A percentile compares a stretch with the other conserved stretches of the same genome.
Conservation (phyloP, 2,329 filamentous ascomycete species). For the Arthrobotrys pseudoclavata region DNA sequence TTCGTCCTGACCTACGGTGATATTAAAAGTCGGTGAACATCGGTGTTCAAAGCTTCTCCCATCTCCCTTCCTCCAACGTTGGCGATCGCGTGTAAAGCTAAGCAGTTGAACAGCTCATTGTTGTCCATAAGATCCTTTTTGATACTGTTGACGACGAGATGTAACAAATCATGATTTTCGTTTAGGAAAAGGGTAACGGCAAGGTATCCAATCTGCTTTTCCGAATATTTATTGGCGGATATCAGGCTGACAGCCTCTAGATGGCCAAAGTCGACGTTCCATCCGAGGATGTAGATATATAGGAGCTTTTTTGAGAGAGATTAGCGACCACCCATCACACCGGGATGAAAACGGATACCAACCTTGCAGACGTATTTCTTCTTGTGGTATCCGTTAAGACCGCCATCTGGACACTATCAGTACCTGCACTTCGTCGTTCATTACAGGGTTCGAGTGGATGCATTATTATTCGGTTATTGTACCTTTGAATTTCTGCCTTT, state of each 20-base stretch:
- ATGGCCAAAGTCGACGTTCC: slow-evolving; percentile 99
- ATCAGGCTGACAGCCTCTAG: slow-evolving; percentile 98
- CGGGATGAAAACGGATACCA: slow-evolving; percentile 61
- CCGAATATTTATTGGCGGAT: slow-evolving; percentile 95
- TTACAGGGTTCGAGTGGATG: slow-evolving; percentile 10
- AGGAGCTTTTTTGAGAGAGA: slow-evolving; percentile 73
- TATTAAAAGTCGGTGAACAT: slow-evolving; percentile 93
- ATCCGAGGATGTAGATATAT: slow-evolving; percentile 98
- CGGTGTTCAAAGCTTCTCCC: slow-evolving; percentile 90
- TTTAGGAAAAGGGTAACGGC: slow-evolving; percentile 97
- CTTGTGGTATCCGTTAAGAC: slow-evolving; percentile 94
- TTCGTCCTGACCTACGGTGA: slow-evolving; percentile 78
- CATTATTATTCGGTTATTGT: slow-evolving; percentile 60
- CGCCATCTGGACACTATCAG: slow-evolving; percentile 75
- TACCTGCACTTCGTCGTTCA: slow-evolving; percentile 11
- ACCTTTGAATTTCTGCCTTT: slow-evolving; percentile 92
- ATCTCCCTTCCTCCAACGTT: slow-evolving; percentile 97
- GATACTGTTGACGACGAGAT: slow-evolving; percentile 98
- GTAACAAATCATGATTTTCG: slow-evolving; percentile 94
- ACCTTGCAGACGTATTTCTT: slow-evolving; percentile 99
- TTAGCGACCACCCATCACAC: slow-evolving; percentile 33
- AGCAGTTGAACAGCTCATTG: slow-evolving; percentile 97
- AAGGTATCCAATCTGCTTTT: slow-evolving; percentile 99
- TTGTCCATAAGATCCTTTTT: slow-evolving; percentile 93
- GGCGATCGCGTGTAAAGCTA: slow-evolving; percentile 96